These are phyloP conservation scores for Coemansia sp. DNA, from an alignment of 192 early-diverging fungal genomes.

Conservation along the genomic window DNA sequence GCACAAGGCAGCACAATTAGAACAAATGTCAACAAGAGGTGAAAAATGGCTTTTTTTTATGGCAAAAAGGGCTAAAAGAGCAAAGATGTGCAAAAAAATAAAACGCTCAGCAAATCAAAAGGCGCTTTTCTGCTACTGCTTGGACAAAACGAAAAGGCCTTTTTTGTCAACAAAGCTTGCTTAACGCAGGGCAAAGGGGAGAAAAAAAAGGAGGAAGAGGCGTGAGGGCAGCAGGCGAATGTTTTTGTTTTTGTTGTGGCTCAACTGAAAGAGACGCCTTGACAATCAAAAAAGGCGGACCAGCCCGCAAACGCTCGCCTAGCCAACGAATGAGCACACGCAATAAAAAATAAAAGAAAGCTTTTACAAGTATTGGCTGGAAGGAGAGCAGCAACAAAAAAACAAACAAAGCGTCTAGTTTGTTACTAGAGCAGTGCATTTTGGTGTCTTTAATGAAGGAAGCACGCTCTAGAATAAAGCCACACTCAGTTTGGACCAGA, in stretches of 20 bases:
- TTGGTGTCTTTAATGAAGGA: not conserved
- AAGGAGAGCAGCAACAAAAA: not conserved
- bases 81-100: not conserved
- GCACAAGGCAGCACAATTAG: slow-evolving; percentile 7
- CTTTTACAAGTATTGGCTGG: not conserved
- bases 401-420: not conserved
- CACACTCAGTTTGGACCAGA: not conserved
- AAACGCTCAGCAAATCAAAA: slow-evolving; percentile 5
- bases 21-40: not conserved
- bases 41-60: too few species aligned
- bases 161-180: slow-evolving; percentile 38
- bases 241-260: slow-evolving; percentile 10
- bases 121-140: not conserved
- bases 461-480: not conserved
- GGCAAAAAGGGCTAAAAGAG: not conserved
- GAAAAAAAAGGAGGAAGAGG: not conserved
- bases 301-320: too few species aligned
- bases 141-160: not conserved
- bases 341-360: not conserved
- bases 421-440: not conserved
- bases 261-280: slow-evolving; percentile 19
- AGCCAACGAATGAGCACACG: not conserved
- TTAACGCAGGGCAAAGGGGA: not conserved
- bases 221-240: not conserved
- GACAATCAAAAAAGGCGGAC: not conserved